Conservation (phyloP, 768 basidiomycete genomes). For the Psilocybe azurescens region DNA sequence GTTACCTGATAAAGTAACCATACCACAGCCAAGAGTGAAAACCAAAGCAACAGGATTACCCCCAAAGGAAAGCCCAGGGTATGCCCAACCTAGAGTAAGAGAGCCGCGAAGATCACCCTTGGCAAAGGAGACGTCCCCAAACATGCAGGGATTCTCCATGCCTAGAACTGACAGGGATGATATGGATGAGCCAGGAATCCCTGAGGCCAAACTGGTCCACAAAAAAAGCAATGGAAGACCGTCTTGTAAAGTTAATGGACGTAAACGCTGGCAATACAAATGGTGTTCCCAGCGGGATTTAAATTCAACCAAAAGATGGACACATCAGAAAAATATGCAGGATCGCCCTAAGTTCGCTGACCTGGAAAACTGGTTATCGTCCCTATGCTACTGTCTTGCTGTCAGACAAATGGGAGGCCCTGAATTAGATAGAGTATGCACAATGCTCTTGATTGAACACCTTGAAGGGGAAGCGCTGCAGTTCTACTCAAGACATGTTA, state of each 20-base stretch:
- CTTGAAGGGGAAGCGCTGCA: background rate
- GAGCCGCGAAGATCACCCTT: background rate
- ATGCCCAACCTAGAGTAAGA: too few species aligned
- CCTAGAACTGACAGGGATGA: background rate
- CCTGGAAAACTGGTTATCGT: slow-evolving; percentile 1
- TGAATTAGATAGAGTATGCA: background rate
- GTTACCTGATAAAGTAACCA: too few species aligned
- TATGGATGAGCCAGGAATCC: background rate
- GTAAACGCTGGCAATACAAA: background rate
- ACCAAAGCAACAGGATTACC: background rate
- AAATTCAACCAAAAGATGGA: background rate
- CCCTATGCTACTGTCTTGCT: background rate
- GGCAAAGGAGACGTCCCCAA: background rate
- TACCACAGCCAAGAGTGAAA: background rate
- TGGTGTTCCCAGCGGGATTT: background rate
- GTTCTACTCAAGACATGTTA: background rate
- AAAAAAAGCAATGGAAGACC: background rate
- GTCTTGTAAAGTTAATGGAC: background rate
- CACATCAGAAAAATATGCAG: background rate
- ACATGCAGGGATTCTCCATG: background rate
- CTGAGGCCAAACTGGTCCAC: background rate
- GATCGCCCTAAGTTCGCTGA: background rate
- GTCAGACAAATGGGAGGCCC: background rate
- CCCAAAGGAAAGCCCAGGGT: background rate
- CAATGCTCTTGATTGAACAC: background rate